Conservation (phyloP, 345 rosid genomes). For the Eucalyptus decipiens region DNA sequence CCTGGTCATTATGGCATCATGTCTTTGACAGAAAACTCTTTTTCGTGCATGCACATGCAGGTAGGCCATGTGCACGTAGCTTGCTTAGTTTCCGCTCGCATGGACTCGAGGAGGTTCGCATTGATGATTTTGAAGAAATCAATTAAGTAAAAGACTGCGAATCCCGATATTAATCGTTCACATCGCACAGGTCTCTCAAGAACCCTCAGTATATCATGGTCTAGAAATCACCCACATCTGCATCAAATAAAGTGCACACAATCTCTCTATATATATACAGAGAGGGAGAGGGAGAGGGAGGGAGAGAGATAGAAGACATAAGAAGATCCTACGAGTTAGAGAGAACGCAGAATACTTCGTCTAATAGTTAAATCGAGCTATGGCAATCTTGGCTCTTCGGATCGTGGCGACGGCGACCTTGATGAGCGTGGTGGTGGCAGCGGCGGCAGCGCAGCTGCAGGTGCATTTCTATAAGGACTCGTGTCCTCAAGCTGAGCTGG, state of each 20-base stretch:
- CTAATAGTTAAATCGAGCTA: neutral
- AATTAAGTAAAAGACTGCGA: neutral
- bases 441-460: neutral
- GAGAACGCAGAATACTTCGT: neutral
- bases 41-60: neutral
- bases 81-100: neutral
- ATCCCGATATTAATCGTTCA: neutral
- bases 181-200: neutral
- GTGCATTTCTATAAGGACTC: neutral
- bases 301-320: neutral
- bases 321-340: neutral
- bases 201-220: neutral
- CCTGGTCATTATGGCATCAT: neutral
- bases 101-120: neutral
- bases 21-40: neutral
- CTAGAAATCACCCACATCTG: neutral
- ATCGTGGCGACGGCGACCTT: neutral
- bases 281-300: neutral
- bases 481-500: slow-evolving; percentile 2
- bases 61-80: neutral
- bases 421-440: neutral
- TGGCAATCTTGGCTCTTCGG: neutral
- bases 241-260: neutral
- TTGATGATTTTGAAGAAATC: neutral
- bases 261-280: neutral